Conservation (phyloP, 306 rosid genomes). For the Pterocarpus santalinus region DNA sequence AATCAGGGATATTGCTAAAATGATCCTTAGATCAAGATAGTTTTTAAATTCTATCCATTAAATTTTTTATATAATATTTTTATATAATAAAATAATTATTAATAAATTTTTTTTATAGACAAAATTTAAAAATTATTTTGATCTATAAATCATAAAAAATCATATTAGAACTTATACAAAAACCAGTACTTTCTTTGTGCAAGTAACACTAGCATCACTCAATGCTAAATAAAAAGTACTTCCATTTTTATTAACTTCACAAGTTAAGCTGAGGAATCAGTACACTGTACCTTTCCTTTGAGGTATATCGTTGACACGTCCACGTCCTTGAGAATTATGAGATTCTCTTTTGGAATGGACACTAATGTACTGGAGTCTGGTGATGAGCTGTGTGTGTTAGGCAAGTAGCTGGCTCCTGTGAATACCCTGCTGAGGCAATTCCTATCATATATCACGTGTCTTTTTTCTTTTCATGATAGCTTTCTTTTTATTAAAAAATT, state of each 20-base stretch:
- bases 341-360: constrained; percentile 29
- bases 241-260: constrained; percentile 30
- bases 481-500: constrained; percentile 29
- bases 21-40: no score
- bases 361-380: constrained; percentile 46
- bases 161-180: no score
- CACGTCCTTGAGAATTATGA: constrained; percentile 40
- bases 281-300: background rate
- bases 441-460: constrained; percentile 61
- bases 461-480: constrained; percentile 39
- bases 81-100: no score
- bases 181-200: no score
- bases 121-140: no score
- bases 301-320: constrained; percentile 37
- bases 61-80: no score
- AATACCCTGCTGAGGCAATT: constrained; percentile 54
- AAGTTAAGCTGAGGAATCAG: constrained; percentile 34
- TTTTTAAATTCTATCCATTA: no score
- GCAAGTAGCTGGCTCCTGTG: constrained; percentile 72
- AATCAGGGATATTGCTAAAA: background rate
- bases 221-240: constrained; percentile 31
- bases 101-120: no score
- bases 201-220: no score
- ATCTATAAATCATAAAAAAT: no score
- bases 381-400: constrained; percentile 73